Base-by-base conservation (phyloP, 495 filamentous ascomycete genomes). In the Podospora didyma region DNA sequence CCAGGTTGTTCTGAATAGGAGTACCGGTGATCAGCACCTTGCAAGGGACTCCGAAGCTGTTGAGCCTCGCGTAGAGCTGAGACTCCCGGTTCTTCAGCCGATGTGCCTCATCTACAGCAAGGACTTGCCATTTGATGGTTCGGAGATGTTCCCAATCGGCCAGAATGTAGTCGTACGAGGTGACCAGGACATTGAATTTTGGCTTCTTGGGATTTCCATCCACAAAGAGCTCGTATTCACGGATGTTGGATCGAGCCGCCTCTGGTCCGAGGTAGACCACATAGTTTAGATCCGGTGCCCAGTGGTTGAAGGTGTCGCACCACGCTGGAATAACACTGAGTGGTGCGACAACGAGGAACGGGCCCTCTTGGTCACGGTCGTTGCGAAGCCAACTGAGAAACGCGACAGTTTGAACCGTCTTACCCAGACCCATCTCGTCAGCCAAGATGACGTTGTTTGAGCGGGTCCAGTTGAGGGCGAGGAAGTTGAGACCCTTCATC, bases 361-460 rank as follows among this genome's bases (percentile, higher is more conserved):
- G 94, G 0, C 94, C 94, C 72, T 97, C 86, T 65, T 97, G 95
- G 47, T 79, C 78, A 53, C 93, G 79, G 44, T 90, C 87, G 74
- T 97, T 92, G n/a, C 92, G 88, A 58, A 99, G 80, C 92, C 95
- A 97, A 68, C 93, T 96, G 76, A 97, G 87, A 70, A 97, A 97
- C 0, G 94, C 80, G 20, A 99, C 92, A 1, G 93, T 97, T 71
- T 99, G 94, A 2, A 99, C 93, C 1, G 94, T 99, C 76, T 99
- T 99, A 22, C 94, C 94, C 24, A 99, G 78, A 53, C 94, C 94
- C 94, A 99, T 99, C 68, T 99, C 94, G 62, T 99, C 94, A 12
- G 94, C 94, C 14, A 99, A 79, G 51, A 99, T 96, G 59, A 96
- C 92, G 63, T 97, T 97, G 62, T 90, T 89, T 44, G 84, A 85